phyloP scores from a whole-genome alignment of 2,329 filamentous ascomycete genomes.

The Byssoonygena ceratinophila region DNA sequence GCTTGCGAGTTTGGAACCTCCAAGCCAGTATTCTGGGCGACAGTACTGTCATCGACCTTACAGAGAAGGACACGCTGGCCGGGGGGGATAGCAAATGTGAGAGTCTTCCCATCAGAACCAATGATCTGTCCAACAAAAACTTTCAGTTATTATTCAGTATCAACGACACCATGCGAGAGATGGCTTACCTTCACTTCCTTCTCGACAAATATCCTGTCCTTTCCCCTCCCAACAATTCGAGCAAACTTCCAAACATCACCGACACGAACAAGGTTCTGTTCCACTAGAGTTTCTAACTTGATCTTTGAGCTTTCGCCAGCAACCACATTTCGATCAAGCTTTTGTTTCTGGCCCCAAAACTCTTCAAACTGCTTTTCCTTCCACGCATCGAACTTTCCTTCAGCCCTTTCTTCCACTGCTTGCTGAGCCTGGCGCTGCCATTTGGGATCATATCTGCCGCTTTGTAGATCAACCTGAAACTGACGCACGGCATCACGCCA shows the following conservation, averaged over 20 bases:
- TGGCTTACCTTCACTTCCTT: conserved; percentile 34
- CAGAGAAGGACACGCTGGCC: conserved; percentile 29
- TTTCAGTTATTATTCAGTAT: not conserved
- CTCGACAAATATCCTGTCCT: conserved; percentile 28
- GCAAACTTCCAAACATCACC: conserved; percentile 37
- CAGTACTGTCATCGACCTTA: not conserved
- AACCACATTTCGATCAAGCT: conserved; percentile 23
- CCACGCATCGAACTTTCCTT: conserved; percentile 48
- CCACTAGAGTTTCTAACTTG: conserved; percentile 30
- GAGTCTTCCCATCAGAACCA: conserved; percentile 23
- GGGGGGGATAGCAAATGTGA: conserved; percentile 34
- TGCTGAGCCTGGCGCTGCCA: conserved; percentile 47
- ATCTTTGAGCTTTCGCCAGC: conserved; percentile 37
- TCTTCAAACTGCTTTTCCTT: conserved; percentile 46
- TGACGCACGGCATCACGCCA: conserved; percentile 45
- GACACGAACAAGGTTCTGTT: conserved; percentile 27
- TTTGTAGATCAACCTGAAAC: conserved; percentile 46
- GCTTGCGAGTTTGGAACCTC: not conserved
- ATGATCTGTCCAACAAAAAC: conserved; percentile 24
- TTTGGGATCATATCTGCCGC: conserved; percentile 46
- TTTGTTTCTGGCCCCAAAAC: conserved; percentile 49
- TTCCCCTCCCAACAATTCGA: conserved; percentile 18
- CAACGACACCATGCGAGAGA: not conserved
- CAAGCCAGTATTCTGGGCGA: not conserved
- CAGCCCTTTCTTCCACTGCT: conserved; percentile 43